Conservation (phyloP, 805 yeast species). For the Saccharomycopsis malanga region DNA sequence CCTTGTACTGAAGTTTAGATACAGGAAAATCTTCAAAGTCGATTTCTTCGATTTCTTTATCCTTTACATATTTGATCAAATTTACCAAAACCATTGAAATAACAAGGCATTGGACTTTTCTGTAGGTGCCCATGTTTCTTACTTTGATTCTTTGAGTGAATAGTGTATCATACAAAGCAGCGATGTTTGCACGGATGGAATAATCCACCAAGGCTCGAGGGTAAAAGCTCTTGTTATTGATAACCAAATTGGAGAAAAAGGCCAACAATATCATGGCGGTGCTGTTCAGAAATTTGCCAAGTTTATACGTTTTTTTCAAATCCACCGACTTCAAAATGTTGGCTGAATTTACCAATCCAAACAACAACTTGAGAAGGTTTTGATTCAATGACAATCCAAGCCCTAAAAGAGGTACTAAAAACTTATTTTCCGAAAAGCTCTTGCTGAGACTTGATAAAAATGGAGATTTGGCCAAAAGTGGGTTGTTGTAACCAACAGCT, state of each 20-base stretch:
- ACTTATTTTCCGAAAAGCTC: not conserved
- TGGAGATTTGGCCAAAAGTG: not conserved
- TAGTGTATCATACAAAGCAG: not conserved
- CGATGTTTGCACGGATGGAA: constrained; percentile 3
- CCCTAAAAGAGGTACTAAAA: not conserved
- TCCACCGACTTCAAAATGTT: not conserved
- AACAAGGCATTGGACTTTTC: constrained; percentile 13
- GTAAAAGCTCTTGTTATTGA: constrained; percentile 8
- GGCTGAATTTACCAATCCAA: not conserved
- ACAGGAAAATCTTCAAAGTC: constrained; percentile 1
- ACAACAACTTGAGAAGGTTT: not conserved
- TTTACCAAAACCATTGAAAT: constrained; percentile 12
- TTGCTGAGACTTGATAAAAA: not conserved
- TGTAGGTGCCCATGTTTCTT: constrained; percentile 2
- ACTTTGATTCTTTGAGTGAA: not conserved
- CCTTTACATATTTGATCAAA: constrained; percentile 4
- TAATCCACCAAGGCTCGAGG: constrained; percentile 6
- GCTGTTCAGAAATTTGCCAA: not conserved
- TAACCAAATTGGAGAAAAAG: constrained; percentile 2
- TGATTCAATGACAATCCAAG: not conserved
- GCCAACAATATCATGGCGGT: not conserved
- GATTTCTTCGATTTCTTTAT: not conserved
- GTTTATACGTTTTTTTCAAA: not conserved
- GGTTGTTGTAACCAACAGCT: no score
- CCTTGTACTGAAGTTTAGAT: not conserved